Conservation (phyloP, 148 eudicot species). For the Nepenthes mirabilis region DNA sequence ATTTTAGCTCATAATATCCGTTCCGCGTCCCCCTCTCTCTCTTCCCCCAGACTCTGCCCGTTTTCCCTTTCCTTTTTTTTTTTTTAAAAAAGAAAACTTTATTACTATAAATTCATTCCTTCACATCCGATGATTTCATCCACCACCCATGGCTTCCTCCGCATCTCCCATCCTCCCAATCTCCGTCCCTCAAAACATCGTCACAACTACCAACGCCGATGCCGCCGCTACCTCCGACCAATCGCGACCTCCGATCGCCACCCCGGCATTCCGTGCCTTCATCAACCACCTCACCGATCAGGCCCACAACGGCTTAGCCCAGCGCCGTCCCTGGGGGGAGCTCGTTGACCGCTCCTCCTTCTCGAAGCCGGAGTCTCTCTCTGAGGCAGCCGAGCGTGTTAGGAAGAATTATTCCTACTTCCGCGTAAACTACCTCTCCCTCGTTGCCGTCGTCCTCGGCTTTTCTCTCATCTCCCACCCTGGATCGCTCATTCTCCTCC, state of each 20-base stretch:
- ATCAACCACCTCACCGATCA: slow-evolving; percentile 33
- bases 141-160: slow-evolving; percentile 25
- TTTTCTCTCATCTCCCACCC: slow-evolving; percentile 75
- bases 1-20: neutral
- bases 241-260: slow-evolving; percentile 22
- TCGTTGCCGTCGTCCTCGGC: slow-evolving; percentile 38
- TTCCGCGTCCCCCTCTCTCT: slow-evolving; percentile 1
- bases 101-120: neutral
- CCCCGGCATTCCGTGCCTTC: slow-evolving; percentile 53
- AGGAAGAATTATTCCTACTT: slow-evolving; percentile 76
- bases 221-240: slow-evolving; percentile 10
- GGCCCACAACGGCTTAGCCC: slow-evolving; percentile 32
- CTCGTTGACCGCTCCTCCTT: slow-evolving; percentile 64
- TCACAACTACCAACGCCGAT: slow-evolving; percentile 4
- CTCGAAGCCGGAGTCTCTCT: slow-evolving; percentile 62
- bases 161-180: slow-evolving; percentile 50
- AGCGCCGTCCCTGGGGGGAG: slow-evolving; percentile 81
- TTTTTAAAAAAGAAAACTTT: neutral
- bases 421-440: slow-evolving; percentile 60
- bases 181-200: slow-evolving; percentile 18
- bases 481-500: slow-evolving; percentile 55
- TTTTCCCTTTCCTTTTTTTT: neutral
- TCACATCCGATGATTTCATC: neutral
- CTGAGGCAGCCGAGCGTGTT: slow-evolving; percentile 65
- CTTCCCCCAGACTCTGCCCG: slow-evolving; percentile 1